These are phyloP conservation scores for Guadua angustifolia DNA, from an alignment of 176 grass and related monocot species.

Conservation along the genomic window DNA sequence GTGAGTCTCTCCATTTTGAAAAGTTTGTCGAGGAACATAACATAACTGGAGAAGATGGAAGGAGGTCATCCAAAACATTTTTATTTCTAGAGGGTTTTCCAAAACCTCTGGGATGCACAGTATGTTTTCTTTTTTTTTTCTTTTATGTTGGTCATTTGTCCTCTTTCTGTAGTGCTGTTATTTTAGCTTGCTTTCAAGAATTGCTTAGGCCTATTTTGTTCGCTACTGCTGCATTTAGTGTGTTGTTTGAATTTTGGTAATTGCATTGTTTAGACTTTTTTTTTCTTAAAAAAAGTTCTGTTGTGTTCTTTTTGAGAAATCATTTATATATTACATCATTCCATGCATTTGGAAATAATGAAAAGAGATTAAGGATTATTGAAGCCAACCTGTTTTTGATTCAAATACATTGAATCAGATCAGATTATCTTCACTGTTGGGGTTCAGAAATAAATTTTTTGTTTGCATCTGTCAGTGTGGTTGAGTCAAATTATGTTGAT, in stretches of 20 bases:
- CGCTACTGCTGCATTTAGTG: background rate
- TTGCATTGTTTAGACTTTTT: background rate
- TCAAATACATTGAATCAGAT: conserved; percentile 23
- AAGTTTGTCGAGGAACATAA: conserved; percentile 80
- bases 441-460: conserved; percentile 16
- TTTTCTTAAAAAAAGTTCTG: background rate
- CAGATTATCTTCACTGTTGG: background rate
- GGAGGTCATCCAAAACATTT: conserved; percentile 74
- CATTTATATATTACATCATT: background rate
- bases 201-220: background rate
- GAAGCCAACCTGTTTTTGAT: background rate
- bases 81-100: conserved; percentile 90
- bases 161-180: background rate
- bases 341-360: background rate
- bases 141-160: background rate
- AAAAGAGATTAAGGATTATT: background rate
- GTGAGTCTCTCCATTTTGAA: conserved; percentile 81
- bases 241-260: conserved; percentile 20
- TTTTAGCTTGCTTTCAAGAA: background rate
- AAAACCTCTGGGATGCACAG: conserved; percentile 91
- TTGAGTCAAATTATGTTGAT: conserved; percentile 8
- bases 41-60: conserved; percentile 53
- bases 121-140: conserved; percentile 48
- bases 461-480: background rate
- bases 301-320: background rate